A percentile compares a stretch with the other conserved stretches of the same genome.
Evolutionary conservation across 1,284 basidiomycete genomes (phyloP).

Genomic region (Afroboletus lepidellus): DNA sequence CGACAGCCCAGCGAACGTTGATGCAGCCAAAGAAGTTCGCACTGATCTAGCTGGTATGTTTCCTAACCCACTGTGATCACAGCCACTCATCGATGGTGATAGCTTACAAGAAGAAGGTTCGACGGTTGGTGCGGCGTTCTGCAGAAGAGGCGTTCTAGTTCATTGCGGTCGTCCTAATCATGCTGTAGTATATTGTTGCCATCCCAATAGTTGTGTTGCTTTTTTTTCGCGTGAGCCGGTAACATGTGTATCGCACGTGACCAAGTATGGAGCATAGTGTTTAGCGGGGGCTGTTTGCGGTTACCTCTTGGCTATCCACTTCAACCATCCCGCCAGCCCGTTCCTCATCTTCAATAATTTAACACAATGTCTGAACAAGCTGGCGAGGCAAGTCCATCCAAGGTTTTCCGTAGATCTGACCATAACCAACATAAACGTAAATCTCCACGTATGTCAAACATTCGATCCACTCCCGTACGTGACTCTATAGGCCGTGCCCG

Average conservation of each 20-base stretch:
- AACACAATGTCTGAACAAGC: conserved; percentile 40
- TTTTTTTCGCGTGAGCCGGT: not conserved
- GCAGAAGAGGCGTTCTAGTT: conserved; percentile 76
- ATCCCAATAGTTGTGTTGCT: conserved; percentile 14
- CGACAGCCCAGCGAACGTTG: conserved; percentile 96
- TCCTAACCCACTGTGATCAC: not conserved
- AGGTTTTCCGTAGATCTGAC: conserved; percentile 31
- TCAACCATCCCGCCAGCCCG: conserved; percentile 16
- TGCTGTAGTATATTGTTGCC: conserved; percentile 23
- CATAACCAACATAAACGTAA: conserved; percentile 32
- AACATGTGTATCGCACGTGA: conserved; percentile 23
- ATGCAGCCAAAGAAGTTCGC: conserved; percentile 90
- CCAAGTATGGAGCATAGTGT: not conserved
- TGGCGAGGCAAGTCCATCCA: conserved; percentile 40
- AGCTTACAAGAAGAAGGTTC: conserved; percentile 92
- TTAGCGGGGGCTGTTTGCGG: not conserved
- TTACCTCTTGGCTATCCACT: conserved; percentile 7
- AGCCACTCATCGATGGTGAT: conserved; percentile 22
- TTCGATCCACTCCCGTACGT: conserved; percentile 23
- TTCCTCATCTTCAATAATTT: conserved; percentile 2
- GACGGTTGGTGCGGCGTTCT: conserved; percentile 77
- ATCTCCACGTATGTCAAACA: conserved; percentile 34
- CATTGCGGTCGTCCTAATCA: not conserved
- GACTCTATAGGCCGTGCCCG: conserved; percentile 63
- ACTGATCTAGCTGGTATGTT: conserved; percentile 64